Percentiles rank a stretch among this genome's conserved stretches.
Evolutionary conservation across 2,329 filamentous ascomycete genomes (phyloP).

Genomic region (Neofusicoccum ribis): DNA sequence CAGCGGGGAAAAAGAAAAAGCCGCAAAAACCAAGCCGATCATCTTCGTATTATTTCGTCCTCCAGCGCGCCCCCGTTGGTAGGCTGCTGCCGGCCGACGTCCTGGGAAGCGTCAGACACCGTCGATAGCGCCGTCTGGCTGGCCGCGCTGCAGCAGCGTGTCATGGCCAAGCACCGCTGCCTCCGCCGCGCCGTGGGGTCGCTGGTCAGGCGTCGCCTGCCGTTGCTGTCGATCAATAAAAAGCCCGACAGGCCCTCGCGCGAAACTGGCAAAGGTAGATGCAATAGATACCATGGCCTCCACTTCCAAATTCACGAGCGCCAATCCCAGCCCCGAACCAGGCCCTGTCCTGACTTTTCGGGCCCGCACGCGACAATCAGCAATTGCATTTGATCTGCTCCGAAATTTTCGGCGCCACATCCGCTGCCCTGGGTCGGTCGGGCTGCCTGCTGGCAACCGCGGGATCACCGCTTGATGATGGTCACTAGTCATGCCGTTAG

Average conservation of each 20-base stretch:
- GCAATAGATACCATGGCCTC: conserved; percentile 18
- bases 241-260: conserved; percentile 17
- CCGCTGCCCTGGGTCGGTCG: conserved; percentile 11
- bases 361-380: conserved; percentile 18
- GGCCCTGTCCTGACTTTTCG: not conserved
- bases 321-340: conserved; percentile 5
- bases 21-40: conserved; percentile 18
- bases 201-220: conserved; percentile 15
- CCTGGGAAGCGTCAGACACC: conserved; percentile 16
- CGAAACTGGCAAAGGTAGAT: conserved; percentile 9
- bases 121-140: conserved; percentile 14
- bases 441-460: not conserved
- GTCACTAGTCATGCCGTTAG: conserved; percentile 40
- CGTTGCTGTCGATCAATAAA: conserved; percentile 20
- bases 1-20: conserved; percentile 19
- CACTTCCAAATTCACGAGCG: conserved; percentile 12
- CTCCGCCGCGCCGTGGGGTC: conserved; percentile 6
- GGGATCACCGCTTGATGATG: conserved; percentile 42
- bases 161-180: conserved; percentile 7
- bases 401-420: conserved; percentile 21
- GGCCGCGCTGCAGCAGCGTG: conserved; percentile 3
- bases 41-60: conserved; percentile 18
- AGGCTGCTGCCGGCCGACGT: conserved; percentile 10
- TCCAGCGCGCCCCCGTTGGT: not conserved
- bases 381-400: conserved; percentile 20